Base-by-base conservation (phyloP, 345 rosid genomes). In the Zanthoxylum bungeanum region DNA sequence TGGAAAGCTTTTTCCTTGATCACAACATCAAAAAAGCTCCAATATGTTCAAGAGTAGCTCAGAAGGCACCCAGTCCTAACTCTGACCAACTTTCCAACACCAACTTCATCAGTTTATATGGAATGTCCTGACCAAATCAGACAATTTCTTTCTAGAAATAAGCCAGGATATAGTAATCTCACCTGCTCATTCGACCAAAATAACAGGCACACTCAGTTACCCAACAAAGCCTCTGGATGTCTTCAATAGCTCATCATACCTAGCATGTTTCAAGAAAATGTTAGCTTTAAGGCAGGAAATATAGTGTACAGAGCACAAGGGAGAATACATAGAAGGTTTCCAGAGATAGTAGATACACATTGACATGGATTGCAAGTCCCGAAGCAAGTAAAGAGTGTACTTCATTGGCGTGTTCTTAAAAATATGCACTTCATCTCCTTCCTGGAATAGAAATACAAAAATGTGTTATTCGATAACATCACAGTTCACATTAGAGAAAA, bases 191-290 rank as follows among this genome's bases (percentile, higher is more conserved):
- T 74, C 97, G 89, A 75, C 97, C 82, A 72, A 94, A 94, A 88
- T 92, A 94, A 56, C 98, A 93, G 79, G 98, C 97, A 79, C 97
- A 97, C 75, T 92, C 97, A 47, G 98, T 94, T 66, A 90, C 97
- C 56, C 97, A 74, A 94, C 82, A 80, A 89, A 94, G 72, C 98
- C 97, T 80, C 98, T 84, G 65, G 97, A 94, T 27, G 83, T 90
- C 95, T 92, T 94, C 80, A 94, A 85, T 78, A 94, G 98, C 90
- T 92, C 95, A 80, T 94, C 97, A 92, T 92, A 94, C 93, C 97
- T 94, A 92, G 86, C 89, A 87, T 77, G 81, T 73, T 80, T 73
- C 79, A 68, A 79, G 71, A 74, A 81, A 78, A 78, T 78, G 82
- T 81, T 82, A 87, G 73, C 70, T 83, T 81, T 21, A 77, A 71